Percentiles rank a stretch among this genome's conserved stretches.
phyloP scores from a whole-genome alignment of 768 basidiomycete genomes.

The Pholiota conissans region DNA sequence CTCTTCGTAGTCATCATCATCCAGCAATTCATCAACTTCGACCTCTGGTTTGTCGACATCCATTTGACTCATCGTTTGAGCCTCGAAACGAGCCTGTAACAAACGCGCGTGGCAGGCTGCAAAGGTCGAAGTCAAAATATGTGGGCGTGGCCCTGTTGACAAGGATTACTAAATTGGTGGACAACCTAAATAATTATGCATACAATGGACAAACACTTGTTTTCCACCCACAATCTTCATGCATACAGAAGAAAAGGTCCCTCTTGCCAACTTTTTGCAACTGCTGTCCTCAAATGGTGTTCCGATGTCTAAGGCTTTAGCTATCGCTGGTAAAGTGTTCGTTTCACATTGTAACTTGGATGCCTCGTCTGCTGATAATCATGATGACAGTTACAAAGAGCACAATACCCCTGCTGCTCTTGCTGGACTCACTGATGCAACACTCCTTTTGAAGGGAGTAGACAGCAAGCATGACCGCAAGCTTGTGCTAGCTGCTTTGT shows the following conservation, averaged over 20 bases:
- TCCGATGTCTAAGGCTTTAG: conserved; percentile 66
- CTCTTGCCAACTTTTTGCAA: conserved; percentile 68
- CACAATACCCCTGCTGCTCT: conserved; percentile 63
- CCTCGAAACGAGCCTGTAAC: too few relatives aligned
- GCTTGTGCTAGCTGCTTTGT: conserved; percentile 55
- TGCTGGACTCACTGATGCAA: conserved; percentile 54
- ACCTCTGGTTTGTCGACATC: conserved; percentile 16
- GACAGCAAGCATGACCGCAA: conserved; percentile 66
- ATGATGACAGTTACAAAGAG: conserved; percentile 61
- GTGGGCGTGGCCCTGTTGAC: not conserved
- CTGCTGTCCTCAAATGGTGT: conserved; percentile 58
- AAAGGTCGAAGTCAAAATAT: not conserved
- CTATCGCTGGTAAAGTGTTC: conserved; percentile 68
- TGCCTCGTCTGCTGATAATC: not conserved
- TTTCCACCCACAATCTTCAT: not conserved
- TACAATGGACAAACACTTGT: not conserved
- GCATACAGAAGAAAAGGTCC: conserved; percentile 40
- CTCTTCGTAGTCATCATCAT: conserved; percentile 43
- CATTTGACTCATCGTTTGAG: conserved; percentile 9
- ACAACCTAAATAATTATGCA: not conserved
- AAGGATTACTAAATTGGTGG: not conserved
- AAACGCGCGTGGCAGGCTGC: not conserved
- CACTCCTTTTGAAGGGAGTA: conserved; percentile 59
- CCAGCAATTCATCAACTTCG: conserved; percentile 51
- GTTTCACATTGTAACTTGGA: conserved; percentile 15